Conservation (phyloP, 2,329 filamentous ascomycete genomes). For the Botrytis hyacinthi region DNA sequence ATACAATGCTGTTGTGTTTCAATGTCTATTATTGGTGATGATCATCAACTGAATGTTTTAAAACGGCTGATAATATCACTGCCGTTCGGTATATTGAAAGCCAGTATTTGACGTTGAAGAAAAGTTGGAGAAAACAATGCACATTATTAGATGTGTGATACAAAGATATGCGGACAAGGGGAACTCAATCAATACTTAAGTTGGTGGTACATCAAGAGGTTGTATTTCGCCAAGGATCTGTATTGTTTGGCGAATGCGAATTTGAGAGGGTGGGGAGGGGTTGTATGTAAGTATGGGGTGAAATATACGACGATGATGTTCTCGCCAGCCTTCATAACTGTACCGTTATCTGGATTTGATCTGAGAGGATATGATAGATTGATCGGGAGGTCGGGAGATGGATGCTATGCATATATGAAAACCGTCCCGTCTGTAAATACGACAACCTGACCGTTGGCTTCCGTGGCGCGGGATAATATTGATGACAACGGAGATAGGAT, state of each 20-base stretch:
- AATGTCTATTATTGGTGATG: conserved; percentile 3
- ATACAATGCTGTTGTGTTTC: neutral
- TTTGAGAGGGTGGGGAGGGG: conserved; percentile 9
- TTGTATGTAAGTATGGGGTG: conserved; percentile 8
- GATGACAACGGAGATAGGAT: neutral
- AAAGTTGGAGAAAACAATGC: conserved; percentile 7
- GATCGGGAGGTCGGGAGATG: neutral
- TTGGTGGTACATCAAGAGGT: conserved; percentile 9
- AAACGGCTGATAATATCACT: conserved; percentile 3
- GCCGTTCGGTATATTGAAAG: neutral
- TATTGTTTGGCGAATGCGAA: conserved; percentile 7
- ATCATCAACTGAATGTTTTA: neutral
- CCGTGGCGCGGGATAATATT: conserved; percentile 7
- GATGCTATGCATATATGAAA: neutral
- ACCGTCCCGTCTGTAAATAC: conserved; percentile 9
- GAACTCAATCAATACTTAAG: conserved; percentile 5
- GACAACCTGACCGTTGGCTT: neutral
- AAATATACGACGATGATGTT: neutral
- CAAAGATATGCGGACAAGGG: neutral
- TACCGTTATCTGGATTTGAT: neutral
- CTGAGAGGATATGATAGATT: conserved; percentile 7
- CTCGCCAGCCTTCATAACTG: conserved; percentile 4
- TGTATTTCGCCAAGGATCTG: conserved; percentile 2
- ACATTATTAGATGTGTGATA: neutral
- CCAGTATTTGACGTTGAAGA: neutral